Evolutionary conservation across 805 yeast species (phyloP).

Genomic region (Nematodospora valgi): DNA sequence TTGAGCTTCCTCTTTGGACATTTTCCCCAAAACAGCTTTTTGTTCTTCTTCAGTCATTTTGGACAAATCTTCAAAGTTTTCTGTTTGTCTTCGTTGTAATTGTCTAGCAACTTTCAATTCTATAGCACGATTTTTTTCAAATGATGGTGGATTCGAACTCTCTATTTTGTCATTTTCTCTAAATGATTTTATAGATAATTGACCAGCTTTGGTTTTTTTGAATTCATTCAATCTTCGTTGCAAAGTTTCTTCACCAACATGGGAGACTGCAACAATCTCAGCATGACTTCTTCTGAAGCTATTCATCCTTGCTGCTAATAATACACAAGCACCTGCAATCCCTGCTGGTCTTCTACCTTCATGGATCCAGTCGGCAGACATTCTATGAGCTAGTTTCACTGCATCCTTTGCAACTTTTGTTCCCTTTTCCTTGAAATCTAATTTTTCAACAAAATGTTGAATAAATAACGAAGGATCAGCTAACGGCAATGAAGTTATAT

Average conservation of each 20-base stretch:
- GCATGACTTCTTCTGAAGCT: slow-evolving; percentile 87
- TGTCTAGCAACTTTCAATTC: slow-evolving; percentile 41
- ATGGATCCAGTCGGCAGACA: slow-evolving; percentile 94
- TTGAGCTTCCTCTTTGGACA: slow-evolving; percentile 9
- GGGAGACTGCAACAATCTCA: slow-evolving; percentile 93
- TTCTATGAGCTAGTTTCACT: slow-evolving; percentile 76
- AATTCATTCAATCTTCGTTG: slow-evolving; percentile 90
- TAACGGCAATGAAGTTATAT: slow-evolving; percentile 72
- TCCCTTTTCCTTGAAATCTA: slow-evolving; percentile 73
- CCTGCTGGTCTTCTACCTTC: slow-evolving; percentile 99
- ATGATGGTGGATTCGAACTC: slow-evolving; percentile 81
- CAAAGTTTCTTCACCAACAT: slow-evolving; percentile 90
- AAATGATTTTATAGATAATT: slow-evolving; percentile 69
- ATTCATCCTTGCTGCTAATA: slow-evolving; percentile 96
- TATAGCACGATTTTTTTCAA: slow-evolving; percentile 52
- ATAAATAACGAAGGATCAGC: slow-evolving; percentile 94
- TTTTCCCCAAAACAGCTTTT: slow-evolving; percentile 7
- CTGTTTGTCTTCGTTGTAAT: slow-evolving; percentile 18
- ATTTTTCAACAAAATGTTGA: slow-evolving; percentile 86
- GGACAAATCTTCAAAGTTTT: slow-evolving; percentile 3
- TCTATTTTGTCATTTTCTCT: slow-evolving; percentile 43
- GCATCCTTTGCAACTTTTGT: slow-evolving; percentile 86
- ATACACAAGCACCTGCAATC: slow-evolving; percentile 92
- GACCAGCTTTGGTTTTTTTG: slow-evolving; percentile 69
- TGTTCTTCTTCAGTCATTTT: slow-evolving; percentile 9